Evolutionary conservation across 805 yeast genomes (phyloP).

Genomic region (Phaffomyces opuntiae): DNA sequence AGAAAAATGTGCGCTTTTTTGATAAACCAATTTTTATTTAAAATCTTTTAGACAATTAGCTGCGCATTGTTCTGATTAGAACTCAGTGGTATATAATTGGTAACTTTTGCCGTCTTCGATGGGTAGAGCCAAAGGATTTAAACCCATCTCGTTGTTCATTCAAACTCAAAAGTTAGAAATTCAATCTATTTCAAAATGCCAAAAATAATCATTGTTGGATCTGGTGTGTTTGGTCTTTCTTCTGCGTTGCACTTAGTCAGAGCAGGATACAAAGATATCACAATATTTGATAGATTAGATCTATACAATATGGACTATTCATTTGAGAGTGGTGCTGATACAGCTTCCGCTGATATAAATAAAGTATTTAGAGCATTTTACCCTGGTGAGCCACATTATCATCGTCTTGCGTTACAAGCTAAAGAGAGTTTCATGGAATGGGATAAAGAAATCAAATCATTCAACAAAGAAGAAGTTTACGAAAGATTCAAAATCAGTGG

Average conservation of each 20-base stretch:
- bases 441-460: slow-evolving; percentile 8
- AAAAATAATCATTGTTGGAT: slow-evolving; percentile 35
- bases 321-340: slow-evolving; percentile 32
- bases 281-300: slow-evolving; percentile 32
- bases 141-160: too few relatives aligned
- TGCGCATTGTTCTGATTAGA: too few relatives aligned
- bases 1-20: too few relatives aligned
- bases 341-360: slow-evolving; percentile 36
- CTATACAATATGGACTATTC: slow-evolving; percentile 23
- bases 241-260: slow-evolving; percentile 34
- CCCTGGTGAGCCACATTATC: slow-evolving; percentile 30
- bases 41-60: too few relatives aligned
- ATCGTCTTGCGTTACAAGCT: slow-evolving; percentile 19
- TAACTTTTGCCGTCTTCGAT: too few relatives aligned
- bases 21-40: too few relatives aligned
- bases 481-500: slow-evolving; percentile 10
- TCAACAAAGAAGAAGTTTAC: slow-evolving; percentile 8
- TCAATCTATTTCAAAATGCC: neutral
- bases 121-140: too few relatives aligned
- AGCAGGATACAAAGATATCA: slow-evolving; percentile 31
- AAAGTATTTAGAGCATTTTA: slow-evolving; percentile 33
- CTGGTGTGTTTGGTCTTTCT: slow-evolving; percentile 44
- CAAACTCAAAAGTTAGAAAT: too few relatives aligned
- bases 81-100: too few relatives aligned
- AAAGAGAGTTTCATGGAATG: slow-evolving; percentile 8